Evolutionary conservation across 2,329 filamentous ascomycete species (phyloP), one percentile per base, ranked within the genome.

Genomic region (Alternaria infectoria): DNA sequence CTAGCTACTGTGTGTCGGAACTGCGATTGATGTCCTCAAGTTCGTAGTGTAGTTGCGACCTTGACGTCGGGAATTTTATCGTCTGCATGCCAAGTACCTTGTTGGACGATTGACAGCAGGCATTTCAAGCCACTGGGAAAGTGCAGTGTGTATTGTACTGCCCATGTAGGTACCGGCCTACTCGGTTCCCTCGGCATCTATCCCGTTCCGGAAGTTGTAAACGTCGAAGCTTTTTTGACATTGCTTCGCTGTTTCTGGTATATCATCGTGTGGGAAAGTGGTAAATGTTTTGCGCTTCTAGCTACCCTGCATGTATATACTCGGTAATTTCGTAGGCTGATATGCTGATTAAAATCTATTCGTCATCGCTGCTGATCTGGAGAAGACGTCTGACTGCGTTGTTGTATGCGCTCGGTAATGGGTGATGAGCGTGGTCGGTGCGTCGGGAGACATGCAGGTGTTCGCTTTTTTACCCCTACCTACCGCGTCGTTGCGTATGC

Each of bases 21-120:
- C 10, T 15, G 12, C 15, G 13, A 21, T 26, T 30, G 21, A 7
- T n/a, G 32, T 15, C 36, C 36, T 40, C 36, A 28, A 6, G 13
- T 21, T 32, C 13, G 10, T 10, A n/a, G 2, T 15, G 25, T 26
- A 17, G 11, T 19, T 25, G 25, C 40, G 23, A 52, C 25, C 28
- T 19, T 51, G 47, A 52, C 50, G 54, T 32, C 19, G 25, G 36
- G 36, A 15, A 40, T 40, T 54, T 45, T 26, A 57, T 9, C 6
- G 45, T 25, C 30, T 10, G 25, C 15, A 23, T 44, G 30, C 58
- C 44, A 61, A 51, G 52, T 61, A 61, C 58, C 58, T 21, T 61
- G 58, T 51, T 61, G 58, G 58, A 61, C 51, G 52, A 47, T 40
- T 45, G 13, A 40, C 10, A 40, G 17, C 44, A 30, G 21, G 44